Conservation (phyloP, 352 stramenopile species). For the Pythium aquatile region DNA sequence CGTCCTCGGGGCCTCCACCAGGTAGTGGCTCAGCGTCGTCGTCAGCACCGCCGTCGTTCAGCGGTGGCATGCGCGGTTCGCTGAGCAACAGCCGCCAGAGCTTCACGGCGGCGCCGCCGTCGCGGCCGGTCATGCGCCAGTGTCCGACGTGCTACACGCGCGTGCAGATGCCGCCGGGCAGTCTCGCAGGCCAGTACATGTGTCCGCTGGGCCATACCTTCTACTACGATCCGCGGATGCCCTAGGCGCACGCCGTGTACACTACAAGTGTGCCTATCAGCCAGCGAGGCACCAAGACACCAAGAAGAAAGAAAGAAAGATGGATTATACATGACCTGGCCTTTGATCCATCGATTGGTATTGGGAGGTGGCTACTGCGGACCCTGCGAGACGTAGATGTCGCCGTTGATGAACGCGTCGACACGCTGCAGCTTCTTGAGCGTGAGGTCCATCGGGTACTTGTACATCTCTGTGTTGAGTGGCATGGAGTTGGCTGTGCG, state of each 20-base stretch:
- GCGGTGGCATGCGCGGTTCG: constrained; percentile 31
- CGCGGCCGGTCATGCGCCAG: constrained; percentile 74
- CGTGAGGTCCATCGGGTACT: constrained; percentile 72
- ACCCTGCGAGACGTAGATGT: constrained; percentile 68
- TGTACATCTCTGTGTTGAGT: constrained; percentile 82
- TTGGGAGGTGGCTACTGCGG: constrained; percentile 22
- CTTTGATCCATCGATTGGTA: not conserved
- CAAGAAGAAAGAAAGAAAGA: too few relatives aligned
- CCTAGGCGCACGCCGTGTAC: not conserved
- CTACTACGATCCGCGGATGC: constrained; percentile 74
- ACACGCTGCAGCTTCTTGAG: constrained; percentile 68
- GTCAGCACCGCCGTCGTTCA: constrained; percentile 3
- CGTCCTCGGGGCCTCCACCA: not conserved
- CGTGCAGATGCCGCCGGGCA: constrained; percentile 84
- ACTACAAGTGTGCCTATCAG: not conserved
- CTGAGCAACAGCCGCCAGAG: constrained; percentile 24
- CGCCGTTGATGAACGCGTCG: constrained; percentile 74
- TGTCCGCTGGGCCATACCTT: constrained; percentile 87
- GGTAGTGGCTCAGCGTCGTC: not conserved
- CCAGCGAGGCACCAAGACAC: too few relatives aligned
- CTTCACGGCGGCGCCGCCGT: constrained; percentile 24
- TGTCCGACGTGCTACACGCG: constrained; percentile 86
- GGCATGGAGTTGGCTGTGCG: constrained; percentile 68
- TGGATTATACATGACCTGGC: not conserved
- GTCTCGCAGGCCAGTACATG: constrained; percentile 86